phyloP scores from a whole-genome alignment of 2,329 filamentous ascomycete genomes.

The Fusarium penzigii region DNA sequence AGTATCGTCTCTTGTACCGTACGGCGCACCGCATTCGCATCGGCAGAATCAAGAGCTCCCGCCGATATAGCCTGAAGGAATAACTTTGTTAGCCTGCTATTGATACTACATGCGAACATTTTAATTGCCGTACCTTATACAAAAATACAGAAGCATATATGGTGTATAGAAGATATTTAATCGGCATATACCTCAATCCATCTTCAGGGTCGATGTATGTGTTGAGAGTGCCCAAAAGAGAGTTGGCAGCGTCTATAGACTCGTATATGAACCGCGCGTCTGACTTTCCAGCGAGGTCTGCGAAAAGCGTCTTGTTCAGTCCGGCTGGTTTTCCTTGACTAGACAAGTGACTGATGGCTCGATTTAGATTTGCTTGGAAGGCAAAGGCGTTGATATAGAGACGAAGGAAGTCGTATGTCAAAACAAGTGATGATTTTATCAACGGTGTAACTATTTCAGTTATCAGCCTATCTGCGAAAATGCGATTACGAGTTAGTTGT shows the following conservation, averaged over 20 bases:
- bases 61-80: conserved; percentile 23
- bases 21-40: conserved; percentile 56
- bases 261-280: conserved; percentile 69
- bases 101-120: not conserved
- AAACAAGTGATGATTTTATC: conserved; percentile 66
- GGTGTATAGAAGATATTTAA: conserved; percentile 62
- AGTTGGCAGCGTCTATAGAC: conserved; percentile 64
- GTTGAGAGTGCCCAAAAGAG: conserved; percentile 60
- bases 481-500: not conserved
- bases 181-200: conserved; percentile 63
- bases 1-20: conserved; percentile 60
- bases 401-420: conserved; percentile 72
- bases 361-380: conserved; percentile 68
- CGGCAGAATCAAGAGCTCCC: conserved; percentile 56
- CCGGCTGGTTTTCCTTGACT: conserved; percentile 34
- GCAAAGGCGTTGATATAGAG: conserved; percentile 76
- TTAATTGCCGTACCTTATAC: conserved; percentile 52
- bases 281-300: conserved; percentile 58
- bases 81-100: not conserved
- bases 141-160: conserved; percentile 67
- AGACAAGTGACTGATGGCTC: conserved; percentile 34
- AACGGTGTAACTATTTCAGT: conserved; percentile 51
- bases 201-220: conserved; percentile 59
- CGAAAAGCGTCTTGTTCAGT: conserved; percentile 45
- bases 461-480: not conserved